A percentile compares a stretch with the other conserved stretches of the same genome.
Evolutionary conservation across 2,329 filamentous ascomycete genomes (phyloP).

Genomic region (Fusarium liriodendri): DNA sequence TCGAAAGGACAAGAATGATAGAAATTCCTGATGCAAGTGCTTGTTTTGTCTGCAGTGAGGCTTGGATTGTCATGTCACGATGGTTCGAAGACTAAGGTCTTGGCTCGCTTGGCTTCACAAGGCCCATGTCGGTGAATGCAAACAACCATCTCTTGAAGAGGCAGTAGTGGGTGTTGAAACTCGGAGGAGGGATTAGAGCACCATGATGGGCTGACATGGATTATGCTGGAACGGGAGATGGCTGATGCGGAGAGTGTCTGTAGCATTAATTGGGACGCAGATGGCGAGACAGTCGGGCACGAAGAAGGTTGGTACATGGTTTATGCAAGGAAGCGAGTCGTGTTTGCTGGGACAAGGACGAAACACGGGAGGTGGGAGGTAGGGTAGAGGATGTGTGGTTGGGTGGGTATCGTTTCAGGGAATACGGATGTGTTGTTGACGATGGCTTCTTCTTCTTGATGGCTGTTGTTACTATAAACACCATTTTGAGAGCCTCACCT

Average conservation of each 20-base stretch:
- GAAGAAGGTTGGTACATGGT: background rate
- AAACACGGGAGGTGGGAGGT: background rate
- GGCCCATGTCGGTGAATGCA: background rate
- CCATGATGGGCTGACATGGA: constrained; percentile 1
- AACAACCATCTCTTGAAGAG: constrained; percentile 1
- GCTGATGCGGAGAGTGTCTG: background rate
- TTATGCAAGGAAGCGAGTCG: constrained; percentile 16
- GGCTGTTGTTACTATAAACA: background rate
- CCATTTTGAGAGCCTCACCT: background rate
- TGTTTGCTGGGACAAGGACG: background rate
- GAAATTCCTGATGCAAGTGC: constrained; percentile 7
- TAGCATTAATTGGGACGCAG: background rate
- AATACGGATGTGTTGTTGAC: background rate
- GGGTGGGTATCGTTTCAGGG: background rate
- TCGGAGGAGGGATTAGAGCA: background rate
- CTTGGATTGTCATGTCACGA: background rate
- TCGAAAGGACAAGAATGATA: constrained; percentile 25
- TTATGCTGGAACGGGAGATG: background rate
- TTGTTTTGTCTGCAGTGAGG: background rate
- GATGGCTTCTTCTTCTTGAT: background rate
- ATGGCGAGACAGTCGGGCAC: constrained; percentile 5
- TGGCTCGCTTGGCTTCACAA: background rate
- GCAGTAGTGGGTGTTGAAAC: background rate
- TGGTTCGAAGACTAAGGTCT: background rate
- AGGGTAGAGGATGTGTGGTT: background rate